A percentile compares a stretch with the other conserved stretches of the same genome.
Conservation (phyloP, 2,329 filamentous ascomycete species). For the Beauveria sp. region DNA sequence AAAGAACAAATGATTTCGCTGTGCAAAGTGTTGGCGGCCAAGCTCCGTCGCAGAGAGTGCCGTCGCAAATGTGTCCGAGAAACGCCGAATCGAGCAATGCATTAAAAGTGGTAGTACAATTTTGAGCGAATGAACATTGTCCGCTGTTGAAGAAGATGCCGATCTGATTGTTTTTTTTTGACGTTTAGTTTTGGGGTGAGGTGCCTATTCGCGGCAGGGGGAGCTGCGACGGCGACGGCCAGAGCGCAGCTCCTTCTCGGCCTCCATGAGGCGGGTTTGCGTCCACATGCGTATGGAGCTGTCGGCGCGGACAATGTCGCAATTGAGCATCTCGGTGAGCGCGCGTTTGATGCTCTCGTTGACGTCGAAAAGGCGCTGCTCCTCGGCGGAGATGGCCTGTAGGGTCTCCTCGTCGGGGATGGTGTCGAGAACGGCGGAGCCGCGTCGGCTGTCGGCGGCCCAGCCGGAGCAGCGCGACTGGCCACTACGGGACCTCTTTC, state of each 20-base stretch:
- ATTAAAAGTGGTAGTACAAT: conserved; percentile 3
- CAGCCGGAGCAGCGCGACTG: conserved; percentile 27
- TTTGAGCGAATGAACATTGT: neutral
- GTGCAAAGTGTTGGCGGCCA: neutral
- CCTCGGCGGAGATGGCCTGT: conserved; percentile 42
- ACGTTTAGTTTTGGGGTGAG: neutral
- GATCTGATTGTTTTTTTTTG: neutral
- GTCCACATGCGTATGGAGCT: conserved; percentile 49
- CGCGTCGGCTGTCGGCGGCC: conserved; percentile 19
- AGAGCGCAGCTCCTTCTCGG: conserved; percentile 49
- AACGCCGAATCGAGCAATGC: conserved; percentile 6
- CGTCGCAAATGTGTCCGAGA: neutral
- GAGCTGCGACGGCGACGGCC: conserved; percentile 42
- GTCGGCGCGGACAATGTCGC: conserved; percentile 45
- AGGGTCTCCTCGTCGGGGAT: conserved; percentile 41
- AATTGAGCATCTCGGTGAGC: conserved; percentile 55
- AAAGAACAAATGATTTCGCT: conserved; percentile 4
- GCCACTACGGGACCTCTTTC: conserved; percentile 21
- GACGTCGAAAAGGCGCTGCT: conserved; percentile 46
- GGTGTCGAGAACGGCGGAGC: conserved; percentile 26
- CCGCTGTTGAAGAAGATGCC: neutral
- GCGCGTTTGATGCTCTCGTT: conserved; percentile 56
- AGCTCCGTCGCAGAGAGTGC: neutral
- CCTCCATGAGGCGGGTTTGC: conserved; percentile 51
- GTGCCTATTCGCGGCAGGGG: conserved; percentile 16